These are phyloP conservation scores for Chrysoporthe puriensis DNA, from an alignment of 2,329 filamentous ascomycete species.

Conservation along the genomic window DNA sequence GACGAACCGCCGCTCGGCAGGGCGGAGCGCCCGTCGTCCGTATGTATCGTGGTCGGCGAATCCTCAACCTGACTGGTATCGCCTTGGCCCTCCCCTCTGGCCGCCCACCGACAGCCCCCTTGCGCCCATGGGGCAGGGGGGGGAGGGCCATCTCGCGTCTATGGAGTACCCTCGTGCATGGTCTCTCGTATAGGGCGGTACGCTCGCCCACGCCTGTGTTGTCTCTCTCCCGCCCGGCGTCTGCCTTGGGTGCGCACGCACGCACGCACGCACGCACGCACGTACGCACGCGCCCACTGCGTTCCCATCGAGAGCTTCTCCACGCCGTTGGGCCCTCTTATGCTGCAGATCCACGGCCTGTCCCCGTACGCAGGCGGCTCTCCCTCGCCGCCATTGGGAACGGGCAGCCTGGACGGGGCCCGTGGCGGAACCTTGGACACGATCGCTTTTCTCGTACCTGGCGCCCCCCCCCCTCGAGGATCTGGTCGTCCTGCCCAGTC, in stretches of 20 bases:
- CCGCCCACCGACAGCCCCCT: background rate
- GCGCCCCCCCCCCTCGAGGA: conserved; percentile 4
- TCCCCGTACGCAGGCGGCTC: conserved; percentile 1
- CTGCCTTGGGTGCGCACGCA: too few species aligned
- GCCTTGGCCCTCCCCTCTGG: background rate
- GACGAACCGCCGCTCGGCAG: background rate
- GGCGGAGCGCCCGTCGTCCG: conserved; percentile 2
- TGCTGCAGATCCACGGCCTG: conserved; percentile 8
- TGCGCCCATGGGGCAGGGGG: background rate
- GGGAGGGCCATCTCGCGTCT: background rate
- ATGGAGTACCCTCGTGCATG: conserved; percentile 4
- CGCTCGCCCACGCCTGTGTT: background rate
- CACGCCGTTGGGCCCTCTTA: conserved; percentile 1
- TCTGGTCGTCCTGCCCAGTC: conserved; percentile 20
- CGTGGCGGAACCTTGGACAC: conserved; percentile 2
- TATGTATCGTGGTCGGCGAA: conserved; percentile 6
- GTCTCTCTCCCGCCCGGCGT: background rate
- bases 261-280: too few species aligned
- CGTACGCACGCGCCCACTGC: background rate
- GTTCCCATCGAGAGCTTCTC: conserved; percentile 8
- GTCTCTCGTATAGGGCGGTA: conserved; percentile 1
- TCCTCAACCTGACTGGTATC: conserved; percentile 7
- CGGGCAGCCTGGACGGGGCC: background rate
- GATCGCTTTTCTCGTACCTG: conserved; percentile 4
- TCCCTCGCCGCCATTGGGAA: background rate